Evolutionary conservation across 768 basidiomycete species (phyloP).

Genomic region (Lactarius akahatsu): DNA sequence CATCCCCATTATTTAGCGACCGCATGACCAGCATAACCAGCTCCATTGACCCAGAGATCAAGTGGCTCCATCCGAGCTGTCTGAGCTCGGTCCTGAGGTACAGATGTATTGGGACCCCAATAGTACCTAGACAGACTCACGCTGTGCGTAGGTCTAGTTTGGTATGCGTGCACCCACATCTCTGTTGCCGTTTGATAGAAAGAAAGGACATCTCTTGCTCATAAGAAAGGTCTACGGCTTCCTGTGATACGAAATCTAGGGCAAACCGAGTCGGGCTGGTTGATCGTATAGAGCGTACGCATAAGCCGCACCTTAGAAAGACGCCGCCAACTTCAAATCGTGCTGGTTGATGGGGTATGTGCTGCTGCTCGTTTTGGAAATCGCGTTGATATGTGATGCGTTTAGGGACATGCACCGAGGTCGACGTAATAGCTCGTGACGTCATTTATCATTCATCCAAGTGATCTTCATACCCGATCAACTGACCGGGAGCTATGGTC

Average conservation of each 20-base stretch:
- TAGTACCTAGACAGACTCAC: background rate
- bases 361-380: no score
- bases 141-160: no score
- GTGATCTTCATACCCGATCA: background rate
- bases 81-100: no score
- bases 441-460: background rate
- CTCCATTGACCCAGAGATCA: conserved; percentile 31
- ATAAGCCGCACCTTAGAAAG: no score
- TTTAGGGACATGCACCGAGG: background rate
- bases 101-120: background rate
- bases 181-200: background rate
- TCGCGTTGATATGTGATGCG: background rate
- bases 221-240: no score
- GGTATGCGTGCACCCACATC: no score
- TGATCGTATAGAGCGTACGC: no score
- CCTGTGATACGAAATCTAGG: no score
- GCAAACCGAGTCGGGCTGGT: no score
- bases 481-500: background rate
- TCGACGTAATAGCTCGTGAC: background rate
- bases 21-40: conserved; percentile 17
- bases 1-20: background rate
- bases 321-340: no score
- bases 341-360: no score
- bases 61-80: conserved; percentile 30
- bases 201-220: no score